A percentile compares a stretch with the other conserved stretches of the same genome.
These are phyloP conservation scores for Entophlyctis helioformis DNA, from an alignment of 192 early-diverging fungal genomes.

Conservation along the genomic window DNA sequence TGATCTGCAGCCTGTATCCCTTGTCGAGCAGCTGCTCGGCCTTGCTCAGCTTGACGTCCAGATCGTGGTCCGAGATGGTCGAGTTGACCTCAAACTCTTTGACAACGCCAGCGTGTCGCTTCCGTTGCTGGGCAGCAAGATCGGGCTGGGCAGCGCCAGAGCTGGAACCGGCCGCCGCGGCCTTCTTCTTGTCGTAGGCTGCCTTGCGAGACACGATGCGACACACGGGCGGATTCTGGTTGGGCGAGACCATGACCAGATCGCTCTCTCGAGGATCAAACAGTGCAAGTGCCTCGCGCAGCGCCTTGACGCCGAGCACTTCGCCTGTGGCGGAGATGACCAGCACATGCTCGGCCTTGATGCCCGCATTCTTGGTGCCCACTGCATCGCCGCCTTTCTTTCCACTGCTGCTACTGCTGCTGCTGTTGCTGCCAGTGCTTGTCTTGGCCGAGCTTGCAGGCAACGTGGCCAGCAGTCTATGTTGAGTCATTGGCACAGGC, in stretches of 20 bases:
- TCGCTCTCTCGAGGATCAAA: slow-evolving; percentile 3
- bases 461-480: too few species aligned
- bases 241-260: slow-evolving; percentile 1
- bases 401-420: too few species aligned
- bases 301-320: slow-evolving; percentile 4
- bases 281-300: neutral
- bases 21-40: slow-evolving; percentile 3
- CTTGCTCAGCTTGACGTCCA: slow-evolving; percentile 8
- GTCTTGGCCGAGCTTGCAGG: too few species aligned
- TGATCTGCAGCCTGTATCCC: slow-evolving; percentile 1
- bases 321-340: slow-evolving; percentile 5
- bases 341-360: neutral
- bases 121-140: neutral
- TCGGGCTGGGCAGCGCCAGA: neutral
- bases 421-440: too few species aligned
- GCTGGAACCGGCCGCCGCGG: neutral
- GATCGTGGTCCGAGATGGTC: slow-evolving; percentile 6
- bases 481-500: too few species aligned
- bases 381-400: too few species aligned
- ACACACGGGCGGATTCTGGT: slow-evolving; percentile 6
- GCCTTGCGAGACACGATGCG: slow-evolving; percentile 1
- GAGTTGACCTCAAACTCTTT: slow-evolving; percentile 11
- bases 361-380: neutral
- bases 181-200: neutral
- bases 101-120: neutral